phyloP scores from a whole-genome alignment of 345 rosid species.

The Ceriops tagal region DNA sequence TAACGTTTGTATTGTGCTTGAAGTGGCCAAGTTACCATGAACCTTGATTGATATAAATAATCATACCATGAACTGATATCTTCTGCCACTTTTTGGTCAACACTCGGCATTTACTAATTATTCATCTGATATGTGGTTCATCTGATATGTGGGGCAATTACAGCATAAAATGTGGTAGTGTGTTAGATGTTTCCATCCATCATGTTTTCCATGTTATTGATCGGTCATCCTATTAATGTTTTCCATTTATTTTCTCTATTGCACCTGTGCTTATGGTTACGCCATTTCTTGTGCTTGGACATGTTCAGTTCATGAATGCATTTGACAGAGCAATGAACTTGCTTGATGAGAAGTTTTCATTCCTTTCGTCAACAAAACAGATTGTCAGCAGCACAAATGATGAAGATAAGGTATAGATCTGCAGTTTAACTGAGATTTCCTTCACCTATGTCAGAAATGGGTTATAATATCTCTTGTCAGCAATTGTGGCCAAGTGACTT shows the following conservation, averaged over 20 bases:
- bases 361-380: conserved; percentile 63
- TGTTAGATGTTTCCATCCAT: too few relatives aligned
- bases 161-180: too few relatives aligned
- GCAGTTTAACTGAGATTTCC: neutral
- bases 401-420: conserved; percentile 54
- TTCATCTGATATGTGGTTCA: too few relatives aligned
- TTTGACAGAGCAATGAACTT: conserved; percentile 69
- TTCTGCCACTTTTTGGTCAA: too few relatives aligned
- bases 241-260: neutral
- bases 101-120: too few relatives aligned
- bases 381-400: conserved; percentile 69
- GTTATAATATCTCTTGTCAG: neutral
- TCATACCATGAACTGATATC: too few relatives aligned
- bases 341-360: conserved; percentile 60
- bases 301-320: conserved; percentile 62
- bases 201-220: too few relatives aligned
- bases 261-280: neutral
- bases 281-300: conserved; percentile 1
- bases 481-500: neutral
- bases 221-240: neutral
- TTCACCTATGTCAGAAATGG: neutral
- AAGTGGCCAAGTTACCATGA: too few relatives aligned
- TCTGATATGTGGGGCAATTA: too few relatives aligned
- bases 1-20: too few relatives aligned
- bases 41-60: too few relatives aligned